Conservation (phyloP, 2,329 filamentous ascomycete species). For the Botryotinia narcissicola region DNA sequence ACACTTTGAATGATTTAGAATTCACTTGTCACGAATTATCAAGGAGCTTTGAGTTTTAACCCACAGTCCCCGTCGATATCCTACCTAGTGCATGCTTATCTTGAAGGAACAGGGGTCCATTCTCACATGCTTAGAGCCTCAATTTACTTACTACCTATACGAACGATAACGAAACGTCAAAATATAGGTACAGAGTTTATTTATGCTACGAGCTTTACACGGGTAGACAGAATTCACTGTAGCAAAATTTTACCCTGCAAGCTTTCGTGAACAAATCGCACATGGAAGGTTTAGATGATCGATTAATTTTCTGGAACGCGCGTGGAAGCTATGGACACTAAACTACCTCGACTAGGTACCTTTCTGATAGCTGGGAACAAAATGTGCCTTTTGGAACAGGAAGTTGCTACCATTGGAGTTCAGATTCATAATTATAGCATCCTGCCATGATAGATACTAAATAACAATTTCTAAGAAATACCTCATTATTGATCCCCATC, state of each 20-base stretch:
- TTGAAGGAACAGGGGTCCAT: constrained; percentile 3
- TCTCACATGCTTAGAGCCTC: background rate
- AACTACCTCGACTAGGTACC: background rate
- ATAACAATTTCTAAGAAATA: background rate
- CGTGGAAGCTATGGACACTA: background rate
- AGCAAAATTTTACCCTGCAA: background rate
- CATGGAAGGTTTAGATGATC: background rate
- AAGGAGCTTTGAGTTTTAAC: background rate
- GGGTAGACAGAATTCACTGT: background rate
- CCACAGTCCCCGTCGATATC: background rate
- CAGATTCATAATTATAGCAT: background rate
- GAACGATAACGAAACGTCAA: background rate
- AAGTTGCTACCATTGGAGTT: too few species aligned
- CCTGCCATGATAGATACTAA: background rate
- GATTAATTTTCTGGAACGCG: background rate
- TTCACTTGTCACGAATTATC: background rate
- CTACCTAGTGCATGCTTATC: constrained; percentile 1
- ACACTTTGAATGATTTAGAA: background rate
- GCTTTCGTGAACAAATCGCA: background rate
- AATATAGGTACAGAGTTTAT: background rate
- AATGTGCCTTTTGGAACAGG: background rate
- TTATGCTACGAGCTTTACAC: background rate
- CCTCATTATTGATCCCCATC: constrained; percentile 46
- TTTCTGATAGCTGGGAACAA: background rate
- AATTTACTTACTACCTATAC: background rate